Conservation (phyloP, 495 filamentous ascomycete species). For the Hyaloscypha hepaticicola region DNA sequence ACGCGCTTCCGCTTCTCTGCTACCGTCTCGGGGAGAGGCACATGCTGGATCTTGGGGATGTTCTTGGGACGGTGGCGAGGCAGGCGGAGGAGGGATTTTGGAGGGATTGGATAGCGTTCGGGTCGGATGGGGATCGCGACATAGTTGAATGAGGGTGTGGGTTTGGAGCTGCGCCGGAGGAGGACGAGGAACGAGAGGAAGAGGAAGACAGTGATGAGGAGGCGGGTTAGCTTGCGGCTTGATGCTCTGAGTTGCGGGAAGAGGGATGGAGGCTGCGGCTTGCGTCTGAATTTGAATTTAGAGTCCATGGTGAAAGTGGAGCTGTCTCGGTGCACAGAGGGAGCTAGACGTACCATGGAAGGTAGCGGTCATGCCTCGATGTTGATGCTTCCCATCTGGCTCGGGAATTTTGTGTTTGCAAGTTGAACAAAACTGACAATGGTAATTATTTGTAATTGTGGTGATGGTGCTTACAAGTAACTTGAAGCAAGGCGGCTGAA, state of each 20-base stretch:
- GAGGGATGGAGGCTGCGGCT: not conserved
- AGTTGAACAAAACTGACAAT: too few relatives aligned
- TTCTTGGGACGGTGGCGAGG: conserved; percentile 17
- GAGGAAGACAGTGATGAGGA: not conserved
- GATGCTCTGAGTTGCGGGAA: not conserved
- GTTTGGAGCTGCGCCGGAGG: not conserved
- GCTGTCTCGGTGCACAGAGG: too few relatives aligned
- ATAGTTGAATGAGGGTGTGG: conserved; percentile 20
- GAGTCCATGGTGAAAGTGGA: not conserved
- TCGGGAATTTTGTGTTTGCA: too few relatives aligned
- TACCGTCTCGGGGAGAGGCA: conserved; percentile 12
- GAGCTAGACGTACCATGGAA: too few relatives aligned
- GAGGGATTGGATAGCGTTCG: conserved; percentile 19
- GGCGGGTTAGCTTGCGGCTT: not conserved
- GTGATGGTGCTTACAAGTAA: too few relatives aligned
- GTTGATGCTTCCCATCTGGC: too few relatives aligned
- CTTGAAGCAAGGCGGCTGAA: too few relatives aligned
- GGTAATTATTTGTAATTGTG: too few relatives aligned
- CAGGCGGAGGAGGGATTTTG: conserved; percentile 8
- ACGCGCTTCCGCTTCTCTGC: conserved; percentile 56
- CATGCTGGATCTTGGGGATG: conserved; percentile 29
- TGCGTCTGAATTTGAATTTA: not conserved
- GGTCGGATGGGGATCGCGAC: conserved; percentile 26
- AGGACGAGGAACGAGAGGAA: not conserved
- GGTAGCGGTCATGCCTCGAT: too few relatives aligned